phyloP scores from a whole-genome alignment of 331 rosid species.

The Acacia concinna region DNA sequence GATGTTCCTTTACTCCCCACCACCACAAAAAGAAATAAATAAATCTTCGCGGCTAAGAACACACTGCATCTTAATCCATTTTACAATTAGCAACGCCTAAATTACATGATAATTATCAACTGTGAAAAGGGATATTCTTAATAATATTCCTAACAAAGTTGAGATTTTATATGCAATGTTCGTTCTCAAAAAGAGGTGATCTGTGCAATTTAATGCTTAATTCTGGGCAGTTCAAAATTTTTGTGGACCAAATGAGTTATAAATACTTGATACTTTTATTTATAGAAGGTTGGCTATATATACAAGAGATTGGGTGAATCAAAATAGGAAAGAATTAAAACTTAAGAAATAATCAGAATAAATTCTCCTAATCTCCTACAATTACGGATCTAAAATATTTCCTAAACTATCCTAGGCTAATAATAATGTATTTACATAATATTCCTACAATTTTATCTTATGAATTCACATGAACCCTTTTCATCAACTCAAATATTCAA shows the following conservation, averaged over 20 bases:
- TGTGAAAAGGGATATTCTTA: not conserved
- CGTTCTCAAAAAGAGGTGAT: not conserved
- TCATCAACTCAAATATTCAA: conserved; percentile 1
- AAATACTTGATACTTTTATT: no score
- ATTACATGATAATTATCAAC: not conserved
- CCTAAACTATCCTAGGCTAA: no score
- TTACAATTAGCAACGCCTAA: not conserved
- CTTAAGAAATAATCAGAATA: no score
- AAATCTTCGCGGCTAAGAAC: not conserved
- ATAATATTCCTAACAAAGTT: not conserved
- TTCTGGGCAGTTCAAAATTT: not conserved
- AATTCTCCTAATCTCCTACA: no score
- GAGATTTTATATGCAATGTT: not conserved
- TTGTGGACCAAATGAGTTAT: no score
- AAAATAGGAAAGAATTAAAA: no score
- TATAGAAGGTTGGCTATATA: no score
- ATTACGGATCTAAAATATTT: no score
- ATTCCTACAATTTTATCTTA: not conserved
- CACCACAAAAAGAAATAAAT: not conserved
- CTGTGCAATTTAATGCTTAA: not conserved
- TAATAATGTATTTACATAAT: no score
- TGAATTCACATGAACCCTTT: conserved; percentile 15
- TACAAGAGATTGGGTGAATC: no score
- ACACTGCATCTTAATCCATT: not conserved
- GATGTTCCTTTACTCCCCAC: not conserved